Base-by-base conservation (phyloP, 1,284 basidiomycete species). In the Pyrrhoderma noxium region DNA sequence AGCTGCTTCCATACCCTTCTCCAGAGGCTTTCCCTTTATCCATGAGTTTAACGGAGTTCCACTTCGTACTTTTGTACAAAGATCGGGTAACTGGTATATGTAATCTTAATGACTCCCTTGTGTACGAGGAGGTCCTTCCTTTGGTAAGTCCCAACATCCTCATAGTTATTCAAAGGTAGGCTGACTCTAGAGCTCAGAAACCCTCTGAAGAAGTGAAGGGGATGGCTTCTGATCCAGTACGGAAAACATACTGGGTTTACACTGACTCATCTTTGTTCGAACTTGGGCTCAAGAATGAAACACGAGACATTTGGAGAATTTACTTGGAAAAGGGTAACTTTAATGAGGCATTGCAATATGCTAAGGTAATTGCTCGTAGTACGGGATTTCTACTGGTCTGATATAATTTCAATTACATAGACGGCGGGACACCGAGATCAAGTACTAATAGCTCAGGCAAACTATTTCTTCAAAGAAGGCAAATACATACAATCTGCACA, bases 161-260 rank as follows among this genome's bases (percentile, higher is more conserved):
- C 31, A 16, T 22, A 23, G 23, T 42, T 25, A n/a, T 3, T 56
- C 41, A 18, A 19, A 18, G 27, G 11, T 31, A 5, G 31, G 11
- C 19, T 47, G 37, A 48, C 35, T 14, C 41, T 50, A 0, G 37
- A 11, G 52, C 43, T 31, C 59, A 93, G 90, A 83, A 80, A 77
- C 70, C 77, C 2, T 79, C 76, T 27, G 90, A 94, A 63, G 69
- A 70, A 47, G 82, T 91, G 5, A 72, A 79, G 21, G 89, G 85
- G 0, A 70, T 96, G 19, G 78, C 83, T 3, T 76, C 85, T 5
- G 96, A 99, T 66, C 84, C 89, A 7, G 80, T 90, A 3, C 82
- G 89, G 7, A 82, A 81, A 63, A 98, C 95, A 3, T 95, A 89
- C 61, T 99, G 96, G 96, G 77, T 96, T 1, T 96, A 89, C 65